Evolutionary conservation across 345 rosid species (phyloP), one percentile per base, ranked within the genome.

Genomic region (Populus tremula): DNA sequence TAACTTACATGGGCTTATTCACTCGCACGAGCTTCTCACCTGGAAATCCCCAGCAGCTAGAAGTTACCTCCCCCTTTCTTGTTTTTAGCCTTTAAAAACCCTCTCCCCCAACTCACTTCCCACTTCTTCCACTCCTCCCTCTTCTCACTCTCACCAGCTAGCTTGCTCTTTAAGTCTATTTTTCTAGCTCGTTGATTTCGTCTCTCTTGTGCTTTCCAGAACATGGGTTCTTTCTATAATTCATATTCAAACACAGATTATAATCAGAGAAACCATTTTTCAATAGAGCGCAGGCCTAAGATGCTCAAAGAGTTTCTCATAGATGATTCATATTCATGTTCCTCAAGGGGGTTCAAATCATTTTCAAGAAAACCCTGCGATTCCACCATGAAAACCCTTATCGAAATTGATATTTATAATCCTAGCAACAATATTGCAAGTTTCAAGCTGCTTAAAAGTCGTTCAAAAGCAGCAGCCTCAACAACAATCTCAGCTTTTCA

Each of bases 221-320:
- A 43, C 78, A 76, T 82, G 85, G 74, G 73, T 53, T 84, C 68
- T 29, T 53, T 77, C 8, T 54, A 39, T 0, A 41, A 38, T 36
- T 73, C 83, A 8, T 31, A 33, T 65, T 74, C 77, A 20, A 54
- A 41, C 49, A n/a, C 66, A 49, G 39, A 39, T 66, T 20, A 70
- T 1, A 79, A 49, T 54, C 78, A 72, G 21, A 83, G 75, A 75
- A 69, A 71, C 21, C 78, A 82, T n/a, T 76, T 75, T 11, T n/a
- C 79, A 5, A 16, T 50, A 2, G 88, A 82, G 78, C 73, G 78
- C 8, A 86, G 85, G 27, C 89, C 85, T 43, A 77, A 65, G 38
- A 80, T 86, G 98, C 94, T 95, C 54, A 95, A 93, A 84, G 99
- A 93, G 73, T 91, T 91, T 68, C 96, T 95, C 76, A n/a, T 33